Conservation (phyloP, 108 stramenopile genomes). For the Bacterosira constricta region DNA sequence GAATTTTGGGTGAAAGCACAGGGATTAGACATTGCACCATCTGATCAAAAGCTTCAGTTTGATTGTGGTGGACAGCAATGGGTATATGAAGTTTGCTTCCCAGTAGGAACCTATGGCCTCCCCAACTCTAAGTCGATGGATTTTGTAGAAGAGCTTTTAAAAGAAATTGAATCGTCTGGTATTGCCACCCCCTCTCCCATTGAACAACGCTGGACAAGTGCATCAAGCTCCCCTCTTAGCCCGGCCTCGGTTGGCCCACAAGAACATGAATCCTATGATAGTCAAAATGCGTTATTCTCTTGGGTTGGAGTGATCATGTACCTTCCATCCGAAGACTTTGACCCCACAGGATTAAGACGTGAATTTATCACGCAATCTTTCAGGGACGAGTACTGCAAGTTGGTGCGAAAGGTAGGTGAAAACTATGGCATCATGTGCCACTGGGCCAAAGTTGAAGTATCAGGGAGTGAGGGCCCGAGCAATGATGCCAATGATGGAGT, state of each 20-base stretch:
- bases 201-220: constrained; percentile 96
- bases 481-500: constrained; percentile 22
- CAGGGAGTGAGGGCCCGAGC: constrained; percentile 40
- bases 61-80: constrained; percentile 99
- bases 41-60: constrained; percentile 91
- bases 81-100: constrained; percentile 96
- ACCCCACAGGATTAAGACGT: constrained; percentile 63
- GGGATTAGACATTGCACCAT: constrained; percentile 80
- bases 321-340: constrained; percentile 78
- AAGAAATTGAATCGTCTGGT: constrained; percentile 75
- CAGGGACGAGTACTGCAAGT: constrained; percentile 69
- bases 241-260: constrained; percentile 69
- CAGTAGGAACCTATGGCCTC: constrained; percentile 75
- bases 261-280: constrained; percentile 45
- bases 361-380: constrained; percentile 87
- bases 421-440: constrained; percentile 79
- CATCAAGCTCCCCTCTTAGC: constrained; percentile 85
- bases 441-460: constrained; percentile 94
- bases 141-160: constrained; percentile 81
- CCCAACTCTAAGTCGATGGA: constrained; percentile 77
- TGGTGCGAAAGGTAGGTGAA: constrained; percentile 71
- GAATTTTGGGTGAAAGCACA: constrained; percentile 91
- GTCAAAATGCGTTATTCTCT: constrained; percentile 60
- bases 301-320: constrained; percentile 98
- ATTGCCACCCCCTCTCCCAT: constrained; percentile 96